Percentiles rank a stretch among this genome's conserved stretches.
These are phyloP conservation scores for Picea sitchensis DNA, from an alignment of 75 land plant genomes.

Conservation along the genomic window DNA sequence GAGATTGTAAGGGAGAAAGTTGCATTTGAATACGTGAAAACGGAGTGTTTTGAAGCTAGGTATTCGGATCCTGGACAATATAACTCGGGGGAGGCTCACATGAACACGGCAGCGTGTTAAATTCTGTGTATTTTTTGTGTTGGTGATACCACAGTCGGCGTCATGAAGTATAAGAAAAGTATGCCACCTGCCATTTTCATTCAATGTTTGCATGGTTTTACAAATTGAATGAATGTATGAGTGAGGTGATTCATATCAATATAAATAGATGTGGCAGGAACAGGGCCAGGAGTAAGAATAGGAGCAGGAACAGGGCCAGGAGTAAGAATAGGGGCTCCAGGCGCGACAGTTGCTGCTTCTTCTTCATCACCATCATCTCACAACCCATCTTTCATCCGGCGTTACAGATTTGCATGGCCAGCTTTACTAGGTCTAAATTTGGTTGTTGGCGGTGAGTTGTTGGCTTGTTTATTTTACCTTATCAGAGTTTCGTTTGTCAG, in stretches of 20 bases:
- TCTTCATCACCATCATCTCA: not conserved
- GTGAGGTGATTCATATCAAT: not conserved
- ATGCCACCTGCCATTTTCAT: not conserved
- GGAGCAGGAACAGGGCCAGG: not conserved
- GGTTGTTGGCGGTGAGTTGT: conserved; percentile 1
- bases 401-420: conserved; percentile 9
- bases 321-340: not conserved
- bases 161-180: not conserved
- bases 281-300: no score
- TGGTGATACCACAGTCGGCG: no score
- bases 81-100: no score
- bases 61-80: no score
- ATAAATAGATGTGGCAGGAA: not conserved
- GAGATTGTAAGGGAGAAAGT: no score
- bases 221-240: not conserved
- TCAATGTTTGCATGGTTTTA: not conserved
- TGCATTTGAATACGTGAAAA: no score
- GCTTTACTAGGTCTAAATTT: conserved; percentile 4
- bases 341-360: not conserved
- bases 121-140: no score
- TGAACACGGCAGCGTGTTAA: no score
- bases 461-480: not conserved
- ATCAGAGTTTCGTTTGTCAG: no score
- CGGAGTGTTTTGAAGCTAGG: no score
- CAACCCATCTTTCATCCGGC: not conserved